Conservation (phyloP, 345 rosid genomes). For the Camelina neglecta region DNA sequence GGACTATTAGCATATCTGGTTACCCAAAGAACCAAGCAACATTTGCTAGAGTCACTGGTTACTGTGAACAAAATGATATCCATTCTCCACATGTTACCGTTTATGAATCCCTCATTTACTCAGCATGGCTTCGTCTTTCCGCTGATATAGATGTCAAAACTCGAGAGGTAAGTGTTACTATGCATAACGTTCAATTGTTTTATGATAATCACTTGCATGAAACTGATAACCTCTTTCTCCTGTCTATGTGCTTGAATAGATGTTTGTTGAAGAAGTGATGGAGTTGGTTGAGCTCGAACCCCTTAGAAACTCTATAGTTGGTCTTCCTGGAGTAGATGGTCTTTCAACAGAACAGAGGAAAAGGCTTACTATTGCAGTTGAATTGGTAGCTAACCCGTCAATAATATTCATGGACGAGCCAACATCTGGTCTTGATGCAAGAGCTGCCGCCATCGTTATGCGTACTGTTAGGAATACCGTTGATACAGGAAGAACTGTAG, state of each 20-base stretch:
- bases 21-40: constrained; percentile 89
- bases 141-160: constrained; percentile 56
- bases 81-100: constrained; percentile 94
- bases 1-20: constrained; percentile 76
- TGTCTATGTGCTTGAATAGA: constrained; percentile 44
- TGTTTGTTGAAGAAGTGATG: constrained; percentile 94
- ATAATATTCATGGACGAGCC: constrained; percentile 98
- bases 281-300: constrained; percentile 87
- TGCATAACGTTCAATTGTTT: too few species aligned
- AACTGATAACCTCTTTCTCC: neutral
- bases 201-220: neutral
- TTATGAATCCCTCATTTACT: constrained; percentile 81
- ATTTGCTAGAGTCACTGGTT: constrained; percentile 86
- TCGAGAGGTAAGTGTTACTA: constrained; percentile 24
- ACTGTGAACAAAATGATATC: constrained; percentile 91
- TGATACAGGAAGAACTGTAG: constrained; percentile 96
- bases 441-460: constrained; percentile 98
- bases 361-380: constrained; percentile 94
- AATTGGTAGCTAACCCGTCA: constrained; percentile 91
- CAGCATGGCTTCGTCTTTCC: constrained; percentile 95
- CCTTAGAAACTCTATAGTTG: constrained; percentile 74
- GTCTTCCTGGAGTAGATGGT: constrained; percentile 87
- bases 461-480: constrained; percentile 92
- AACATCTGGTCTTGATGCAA: constrained; percentile 92
- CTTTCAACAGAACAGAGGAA: constrained; percentile 93